These are phyloP conservation scores for Neocucurbitaria cava DNA, from an alignment of 2,329 filamentous ascomycete genomes.

Conservation along the genomic window DNA sequence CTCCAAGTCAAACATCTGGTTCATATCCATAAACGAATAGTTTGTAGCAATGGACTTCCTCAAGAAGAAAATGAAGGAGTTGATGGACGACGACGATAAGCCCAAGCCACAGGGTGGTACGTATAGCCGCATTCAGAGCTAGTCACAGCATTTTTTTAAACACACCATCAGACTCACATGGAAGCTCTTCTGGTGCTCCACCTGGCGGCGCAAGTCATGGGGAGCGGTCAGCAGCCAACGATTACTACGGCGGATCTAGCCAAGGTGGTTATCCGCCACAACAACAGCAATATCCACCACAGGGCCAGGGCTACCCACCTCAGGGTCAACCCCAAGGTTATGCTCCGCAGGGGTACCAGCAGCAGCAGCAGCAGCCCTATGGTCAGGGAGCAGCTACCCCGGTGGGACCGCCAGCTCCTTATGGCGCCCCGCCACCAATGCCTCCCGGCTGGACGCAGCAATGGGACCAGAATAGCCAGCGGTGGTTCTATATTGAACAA, in stretches of 20 bases:
- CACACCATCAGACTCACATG: conserved; percentile 1
- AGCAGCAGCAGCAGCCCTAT: conserved; percentile 14
- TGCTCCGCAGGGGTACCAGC: conserved; percentile 33
- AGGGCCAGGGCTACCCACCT: conserved; percentile 17
- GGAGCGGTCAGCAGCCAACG: conserved; percentile 28
- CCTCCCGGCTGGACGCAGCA: conserved; percentile 66
- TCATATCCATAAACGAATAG: neutral
- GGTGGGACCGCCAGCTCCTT: conserved; percentile 40
- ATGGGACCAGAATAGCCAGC: conserved; percentile 67
- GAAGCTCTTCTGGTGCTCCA: conserved; percentile 9
- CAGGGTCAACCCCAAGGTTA: conserved; percentile 21
- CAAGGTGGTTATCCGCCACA: conserved; percentile 26
- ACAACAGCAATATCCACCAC: conserved; percentile 29
- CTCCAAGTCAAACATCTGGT: too few relatives aligned
- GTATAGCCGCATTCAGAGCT: neutral
- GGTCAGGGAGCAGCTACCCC: conserved; percentile 31
- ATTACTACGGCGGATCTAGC: conserved; percentile 22
- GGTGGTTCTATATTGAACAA: conserved; percentile 71
- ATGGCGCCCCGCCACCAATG: conserved; percentile 60
- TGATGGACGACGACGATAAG: conserved; percentile 50
- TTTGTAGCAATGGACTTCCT: conserved; percentile 52
- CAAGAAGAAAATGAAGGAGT: conserved; percentile 56
- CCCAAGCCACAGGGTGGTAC: conserved; percentile 15
- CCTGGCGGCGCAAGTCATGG: conserved; percentile 24
- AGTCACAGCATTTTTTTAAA: neutral